phyloP scores from a whole-genome alignment of 2,329 filamentous ascomycete genomes.

The Colletotrichum echinochloae region DNA sequence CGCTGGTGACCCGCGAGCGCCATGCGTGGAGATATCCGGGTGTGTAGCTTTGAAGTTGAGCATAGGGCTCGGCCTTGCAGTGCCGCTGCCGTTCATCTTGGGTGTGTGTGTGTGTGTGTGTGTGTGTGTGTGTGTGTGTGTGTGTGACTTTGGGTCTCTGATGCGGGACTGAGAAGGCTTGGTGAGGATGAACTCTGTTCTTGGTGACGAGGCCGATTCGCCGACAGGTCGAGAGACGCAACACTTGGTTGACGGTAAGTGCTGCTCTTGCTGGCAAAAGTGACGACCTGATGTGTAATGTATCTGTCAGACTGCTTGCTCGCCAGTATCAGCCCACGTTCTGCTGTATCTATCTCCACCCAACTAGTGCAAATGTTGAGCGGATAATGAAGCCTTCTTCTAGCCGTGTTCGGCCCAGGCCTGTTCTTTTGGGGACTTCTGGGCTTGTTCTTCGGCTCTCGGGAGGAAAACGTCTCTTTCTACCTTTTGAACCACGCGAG shows the following conservation, averaged over 20 bases:
- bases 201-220: conserved; percentile 9
- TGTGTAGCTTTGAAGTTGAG: conserved; percentile 17
- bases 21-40: conserved; percentile 9
- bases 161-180: background rate
- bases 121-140: background rate
- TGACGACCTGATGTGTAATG: background rate
- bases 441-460: background rate
- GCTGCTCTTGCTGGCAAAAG: background rate
- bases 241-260: conserved; percentile 12
- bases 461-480: background rate
- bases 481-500: conserved; percentile 15
- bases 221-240: conserved; percentile 1
- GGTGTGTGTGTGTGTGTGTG: background rate
- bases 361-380: background rate
- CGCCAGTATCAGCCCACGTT: background rate
- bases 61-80: conserved; percentile 17
- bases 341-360: background rate
- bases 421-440: background rate
- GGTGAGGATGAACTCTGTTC: background rate
- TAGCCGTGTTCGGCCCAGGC: background rate
- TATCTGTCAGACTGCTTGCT: conserved; percentile 4
- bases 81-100: conserved; percentile 13
- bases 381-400: background rate
- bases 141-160: background rate
- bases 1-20: conserved; percentile 8